Conservation (phyloP, 1,139 yeast species). For the Spathaspora sp. region DNA sequence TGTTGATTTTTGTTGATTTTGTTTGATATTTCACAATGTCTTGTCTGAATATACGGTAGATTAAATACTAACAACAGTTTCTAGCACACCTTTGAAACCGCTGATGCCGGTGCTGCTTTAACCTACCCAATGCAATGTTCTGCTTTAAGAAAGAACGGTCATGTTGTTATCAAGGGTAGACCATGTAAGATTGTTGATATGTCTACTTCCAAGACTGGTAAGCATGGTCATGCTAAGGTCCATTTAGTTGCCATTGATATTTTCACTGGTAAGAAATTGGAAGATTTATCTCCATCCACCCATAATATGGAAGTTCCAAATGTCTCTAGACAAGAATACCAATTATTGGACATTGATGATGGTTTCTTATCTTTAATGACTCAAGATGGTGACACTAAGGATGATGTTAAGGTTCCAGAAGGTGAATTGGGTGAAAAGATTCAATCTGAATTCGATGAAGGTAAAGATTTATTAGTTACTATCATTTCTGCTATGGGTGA, state of each 20-base stretch:
- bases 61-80: conserved; percentile 34
- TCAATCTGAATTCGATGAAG: conserved; percentile 92
- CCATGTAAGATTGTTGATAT: conserved; percentile 99
- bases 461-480: conserved; percentile 95
- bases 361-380: conserved; percentile 98
- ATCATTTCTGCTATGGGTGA: conserved; percentile 98
- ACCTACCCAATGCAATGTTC: conserved; percentile 99
- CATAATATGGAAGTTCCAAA: conserved; percentile 99
- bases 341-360: conserved; percentile 96
- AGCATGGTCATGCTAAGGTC: conserved; percentile 99
- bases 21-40: neutral
- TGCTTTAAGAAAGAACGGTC: conserved; percentile 99
- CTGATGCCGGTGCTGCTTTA: conserved; percentile 98
- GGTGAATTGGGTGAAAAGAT: conserved; percentile 94
- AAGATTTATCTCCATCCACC: conserved; percentile 99
- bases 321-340: conserved; percentile 92
- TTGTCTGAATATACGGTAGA: neutral
- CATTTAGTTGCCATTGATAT: conserved; percentile 98
- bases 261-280: conserved; percentile 99
- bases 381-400: conserved; percentile 97
- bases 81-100: conserved; percentile 94
- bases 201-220: conserved; percentile 99
- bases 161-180: conserved; percentile 97
- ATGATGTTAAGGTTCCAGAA: conserved; percentile 97
- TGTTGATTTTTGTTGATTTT: too few relatives aligned